Evolutionary conservation across 2,329 filamentous ascomycete genomes (phyloP), one percentile per base, ranked within the genome.

Genomic region (Cryphonectria parasitica): DNA sequence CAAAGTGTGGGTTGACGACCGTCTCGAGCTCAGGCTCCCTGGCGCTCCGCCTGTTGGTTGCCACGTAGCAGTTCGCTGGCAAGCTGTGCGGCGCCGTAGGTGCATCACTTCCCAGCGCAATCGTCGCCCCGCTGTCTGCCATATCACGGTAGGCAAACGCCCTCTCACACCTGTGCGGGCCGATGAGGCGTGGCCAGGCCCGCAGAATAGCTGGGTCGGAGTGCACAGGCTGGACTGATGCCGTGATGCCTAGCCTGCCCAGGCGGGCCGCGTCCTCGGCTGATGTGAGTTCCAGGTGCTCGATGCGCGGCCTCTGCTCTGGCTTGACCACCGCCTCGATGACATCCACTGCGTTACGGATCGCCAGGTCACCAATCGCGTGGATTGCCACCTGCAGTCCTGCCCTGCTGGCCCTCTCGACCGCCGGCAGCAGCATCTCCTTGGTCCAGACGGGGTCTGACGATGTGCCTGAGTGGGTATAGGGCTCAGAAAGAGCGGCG

Each of bases 111-210:
- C 89, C 89, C 15, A 91, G 82, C 0, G 88, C 88, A 0, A 91
- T 77, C 1, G 80, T 76, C 0, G 88, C 87, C 1, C 87, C 87
- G 0, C 81, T 80, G 60, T 87, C 85, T 1, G 83, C 82, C 73
- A 91, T 89, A 63, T 91, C 88, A 58, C 84, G 83, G 77, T 91
- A 67, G 0, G 89, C 87, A 75, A 91, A 91, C 0, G 88, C 88
- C 19, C 88, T 82, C 66, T 81, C 82, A 79, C 88, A 87, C 1
- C 88, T 82, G 22, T 84, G 79, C 15, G 79, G 76, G 1, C 88
- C 89, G 4, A 91, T 79, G 22, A 91, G 82, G 10, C 81, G 79
- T 0, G 87, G 87, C 87, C 89, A 92, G 0, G 87, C 88, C 39
- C 84, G 81, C 3, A 91, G 79, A 69, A 90, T 89, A 0, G 88